Evolutionary conservation across 1,284 basidiomycete genomes (phyloP), one percentile per base, ranked within the genome.

Genomic region (Phlebopus sp.): DNA sequence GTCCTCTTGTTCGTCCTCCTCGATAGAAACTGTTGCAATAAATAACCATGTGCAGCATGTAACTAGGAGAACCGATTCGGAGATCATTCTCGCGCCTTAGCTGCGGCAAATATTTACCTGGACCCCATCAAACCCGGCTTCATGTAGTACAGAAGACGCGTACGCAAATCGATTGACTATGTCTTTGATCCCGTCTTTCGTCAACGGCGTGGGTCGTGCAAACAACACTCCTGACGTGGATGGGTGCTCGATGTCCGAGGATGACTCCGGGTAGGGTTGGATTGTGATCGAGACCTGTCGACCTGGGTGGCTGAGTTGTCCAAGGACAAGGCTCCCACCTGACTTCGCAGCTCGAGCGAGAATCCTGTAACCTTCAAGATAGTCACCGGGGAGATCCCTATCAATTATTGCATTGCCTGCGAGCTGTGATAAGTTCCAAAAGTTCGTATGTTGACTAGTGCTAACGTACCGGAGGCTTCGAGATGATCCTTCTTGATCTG

Each of bases 21-120:
- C 27, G 74, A 75, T 18, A 72, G 32, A 69, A 77, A 52, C 47
- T 63, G 60, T 53, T 73, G 68, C 23, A 73, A 32, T 17, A 73
- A 50, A 59, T 73, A 75, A 14, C 75, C 69, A 49, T 83, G 79
- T 5, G 78, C 73, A 29, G 75, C 73, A 53, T 83, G 63, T 31
- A 64, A 50, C 63, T 64, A 14, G 1, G 4, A 34, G 11, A 46
- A 23, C 21, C 21, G 3, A 40, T 14, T 17, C 14, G n/a, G 14
- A 14, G 37, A n/a, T 50, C 2, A 49, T 32, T 7, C 1, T 17
- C 2, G 4, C 1, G 18, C 7, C 5, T 14, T 23, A 21, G 8
- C 25, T 23, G n/a, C 6, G 18, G 15, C 4, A 3, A n/a, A 38
- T 31, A 10, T 18, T 42, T 37, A 64, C 63, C 52, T 64, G 63